Evolutionary conservation across 2,329 filamentous ascomycete species (phyloP), one percentile per base, ranked within the genome.

Genomic region (Xylaria sp.): DNA sequence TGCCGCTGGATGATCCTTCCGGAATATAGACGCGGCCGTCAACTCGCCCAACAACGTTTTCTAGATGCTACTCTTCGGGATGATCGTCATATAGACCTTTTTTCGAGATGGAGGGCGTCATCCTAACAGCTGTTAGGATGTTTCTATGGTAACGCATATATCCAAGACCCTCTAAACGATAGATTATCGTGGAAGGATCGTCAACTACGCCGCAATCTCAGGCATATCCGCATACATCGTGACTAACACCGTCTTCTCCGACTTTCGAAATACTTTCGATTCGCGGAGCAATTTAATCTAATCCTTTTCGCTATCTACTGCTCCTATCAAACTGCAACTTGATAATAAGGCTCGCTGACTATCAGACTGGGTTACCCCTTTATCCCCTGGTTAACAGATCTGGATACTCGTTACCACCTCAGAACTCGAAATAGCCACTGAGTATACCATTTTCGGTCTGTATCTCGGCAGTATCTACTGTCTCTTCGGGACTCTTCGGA

Each of bases 401-500:
- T 42, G 11, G 37, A 13, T 42, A 8, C 37, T 42, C 37, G 9
- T 9, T 42, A 42, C 11, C 37, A 42, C 11, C 37, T 10, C 9
- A 13, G 9, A 5, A 42, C 37, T 42, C 37, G 8, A 42, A 42
- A 42, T 42, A 42, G 37, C 37, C 11, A 42, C 37, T 10, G 37
- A 13, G 8, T 42, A 42, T 65, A 59, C 61, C 23, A 30, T 30
- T 59, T 64, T 60, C 54, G 67, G 66, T 66, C 65, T 64, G 65
- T 63, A 47, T 58, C 55, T 65, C 65, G 60, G 61, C 57, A 59
- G 61, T 61, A 63, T 61, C 62, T 63, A 30, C 23, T 30, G 23
- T 62, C 61, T 64, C 61, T 59, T n/a, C 52, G 60, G 59, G 62
- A 59, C 52, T 35, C 53, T 34, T 65, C 67, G 66, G 64, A 61